Percentiles rank a stretch among this genome's conserved stretches.
Conservation (phyloP, 148 eudicot genomes). For the Rheum nobile region DNA sequence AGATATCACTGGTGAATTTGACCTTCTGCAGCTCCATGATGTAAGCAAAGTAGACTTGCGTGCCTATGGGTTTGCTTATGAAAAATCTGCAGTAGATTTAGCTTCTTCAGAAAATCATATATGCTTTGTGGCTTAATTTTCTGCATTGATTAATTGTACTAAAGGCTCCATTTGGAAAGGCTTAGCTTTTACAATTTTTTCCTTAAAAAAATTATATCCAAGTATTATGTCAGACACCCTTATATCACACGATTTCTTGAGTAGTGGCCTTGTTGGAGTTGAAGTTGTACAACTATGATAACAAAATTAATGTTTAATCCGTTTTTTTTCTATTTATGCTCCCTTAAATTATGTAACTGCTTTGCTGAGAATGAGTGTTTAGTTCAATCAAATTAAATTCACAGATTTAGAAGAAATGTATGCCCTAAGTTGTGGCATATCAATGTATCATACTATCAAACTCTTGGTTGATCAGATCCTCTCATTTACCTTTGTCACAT, state of each 20-base stretch:
- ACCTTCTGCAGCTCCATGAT: slow-evolving; percentile 58
- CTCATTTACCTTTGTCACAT: not conserved
- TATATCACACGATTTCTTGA: not conserved
- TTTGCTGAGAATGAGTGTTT: not conserved
- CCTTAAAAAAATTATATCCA: not conserved
- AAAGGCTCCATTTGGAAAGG: not conserved
- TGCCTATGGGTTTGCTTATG: not conserved
- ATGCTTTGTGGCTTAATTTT: not conserved
- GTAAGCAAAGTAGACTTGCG: slow-evolving; percentile 33
- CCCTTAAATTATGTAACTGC: not conserved
- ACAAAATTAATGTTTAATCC: not conserved
- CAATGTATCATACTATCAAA: not conserved
- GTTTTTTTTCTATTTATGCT: not conserved
- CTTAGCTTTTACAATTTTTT: not conserved
- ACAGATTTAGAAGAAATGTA: not conserved
- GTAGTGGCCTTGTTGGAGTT: not conserved
- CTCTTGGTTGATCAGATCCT: not conserved
- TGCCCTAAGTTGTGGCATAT: not conserved
- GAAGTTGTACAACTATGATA: not conserved
- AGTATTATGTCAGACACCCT: not conserved
- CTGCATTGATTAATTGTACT: not conserved
- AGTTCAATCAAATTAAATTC: not conserved
- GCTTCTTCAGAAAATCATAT: not conserved
- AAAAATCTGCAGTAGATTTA: not conserved
- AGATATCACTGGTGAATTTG: slow-evolving; percentile 51